phyloP scores from a whole-genome alignment of 345 rosid species.

The Psidium guajava region DNA sequence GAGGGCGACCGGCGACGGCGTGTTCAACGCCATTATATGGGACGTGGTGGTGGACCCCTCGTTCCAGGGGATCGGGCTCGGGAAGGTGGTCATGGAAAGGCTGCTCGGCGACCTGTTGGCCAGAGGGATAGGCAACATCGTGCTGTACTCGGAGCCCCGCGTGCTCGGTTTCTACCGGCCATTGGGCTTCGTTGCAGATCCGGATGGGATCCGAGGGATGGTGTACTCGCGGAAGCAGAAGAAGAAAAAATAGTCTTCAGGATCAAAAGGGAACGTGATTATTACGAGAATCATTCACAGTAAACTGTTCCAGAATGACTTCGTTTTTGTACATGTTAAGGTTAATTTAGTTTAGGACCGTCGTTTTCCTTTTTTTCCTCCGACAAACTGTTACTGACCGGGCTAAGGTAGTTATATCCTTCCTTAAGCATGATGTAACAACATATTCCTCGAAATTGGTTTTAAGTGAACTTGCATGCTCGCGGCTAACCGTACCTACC shows the following conservation, averaged over 20 bases:
- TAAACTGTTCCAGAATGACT: neutral
- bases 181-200: constrained; percentile 80
- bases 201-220: constrained; percentile 92
- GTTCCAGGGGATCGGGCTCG: constrained; percentile 72
- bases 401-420: neutral
- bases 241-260: constrained; percentile 17
- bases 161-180: constrained; percentile 91
- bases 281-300: neutral
- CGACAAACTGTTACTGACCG: neutral
- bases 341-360: neutral
- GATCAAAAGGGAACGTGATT: neutral
- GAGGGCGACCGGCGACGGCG: constrained; percentile 84
- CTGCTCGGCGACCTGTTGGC: constrained; percentile 42
- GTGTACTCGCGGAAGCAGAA: constrained; percentile 57
- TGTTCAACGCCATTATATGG: constrained; percentile 92
- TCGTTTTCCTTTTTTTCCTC: no score
- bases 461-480: neutral
- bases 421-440: neutral
- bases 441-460: neutral
- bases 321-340: neutral
- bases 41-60: constrained; percentile 95
- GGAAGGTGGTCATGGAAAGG: constrained; percentile 86
- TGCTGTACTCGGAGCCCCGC: constrained; percentile 79
- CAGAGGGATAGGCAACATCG: constrained; percentile 63
- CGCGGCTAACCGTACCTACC: no score